Conservation (phyloP, 2,329 filamentous ascomycete genomes). For the Alternaria arbusti region DNA sequence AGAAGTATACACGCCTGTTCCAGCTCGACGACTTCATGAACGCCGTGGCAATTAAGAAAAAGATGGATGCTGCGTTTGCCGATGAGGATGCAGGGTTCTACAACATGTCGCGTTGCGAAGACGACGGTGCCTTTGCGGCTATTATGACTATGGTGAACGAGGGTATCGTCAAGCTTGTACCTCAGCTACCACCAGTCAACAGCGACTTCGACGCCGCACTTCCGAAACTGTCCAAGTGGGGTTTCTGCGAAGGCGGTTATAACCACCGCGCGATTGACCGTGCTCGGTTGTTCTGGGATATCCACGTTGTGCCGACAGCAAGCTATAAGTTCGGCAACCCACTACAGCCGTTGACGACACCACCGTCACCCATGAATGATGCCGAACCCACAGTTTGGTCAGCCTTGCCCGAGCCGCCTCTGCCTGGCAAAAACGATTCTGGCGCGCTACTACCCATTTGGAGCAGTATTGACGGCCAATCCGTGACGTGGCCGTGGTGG, state of each 20-base stretch:
- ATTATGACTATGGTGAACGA: conserved; percentile 69
- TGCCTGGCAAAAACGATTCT: conserved; percentile 31
- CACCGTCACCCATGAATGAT: conserved; percentile 23
- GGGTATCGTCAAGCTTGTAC: conserved; percentile 62
- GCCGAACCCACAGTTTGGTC: conserved; percentile 19
- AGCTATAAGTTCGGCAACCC: conserved; percentile 64
- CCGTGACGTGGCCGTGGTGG: conserved; percentile 66
- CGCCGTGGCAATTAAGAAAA: conserved; percentile 65
- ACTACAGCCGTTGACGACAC: conserved; percentile 53
- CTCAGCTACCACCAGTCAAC: conserved; percentile 64
- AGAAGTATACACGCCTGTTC: conserved; percentile 63
- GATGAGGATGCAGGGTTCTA: conserved; percentile 36
- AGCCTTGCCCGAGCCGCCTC: conserved; percentile 33
- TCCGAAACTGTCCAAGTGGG: conserved; percentile 63
- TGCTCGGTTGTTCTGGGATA: conserved; percentile 67
- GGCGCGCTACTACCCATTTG: conserved; percentile 69
- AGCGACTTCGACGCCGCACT: conserved; percentile 48
- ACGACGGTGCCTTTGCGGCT: conserved; percentile 71
- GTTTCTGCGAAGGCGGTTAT: conserved; percentile 74
- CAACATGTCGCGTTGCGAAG: conserved; percentile 61
- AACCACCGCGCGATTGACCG: conserved; percentile 73
- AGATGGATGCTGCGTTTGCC: conserved; percentile 63
- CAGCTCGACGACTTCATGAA: conserved; percentile 51
- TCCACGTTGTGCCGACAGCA: conserved; percentile 65
- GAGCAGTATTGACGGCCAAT: conserved; percentile 70